Evolutionary conservation across 129 eudicot genomes (phyloP), one percentile per base, ranked within the genome.

Genomic region (Helianthus annuus): DNA sequence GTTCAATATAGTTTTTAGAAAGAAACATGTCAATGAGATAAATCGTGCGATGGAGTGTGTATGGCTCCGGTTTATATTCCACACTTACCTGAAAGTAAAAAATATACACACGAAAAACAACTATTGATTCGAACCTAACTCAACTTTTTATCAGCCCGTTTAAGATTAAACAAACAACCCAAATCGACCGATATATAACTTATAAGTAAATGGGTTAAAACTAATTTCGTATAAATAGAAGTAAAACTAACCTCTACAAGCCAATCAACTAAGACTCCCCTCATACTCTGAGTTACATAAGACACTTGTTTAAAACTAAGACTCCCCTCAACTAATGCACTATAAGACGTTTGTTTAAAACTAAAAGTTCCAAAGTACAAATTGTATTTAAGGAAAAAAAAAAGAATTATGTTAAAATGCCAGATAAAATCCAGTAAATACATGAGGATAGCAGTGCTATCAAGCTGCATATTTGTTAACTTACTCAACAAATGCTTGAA

Each of bases 251-350:
- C 96, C 96, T 90, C 96, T 67, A 90, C 88, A 80, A 90, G 90
- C 96, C 96, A 90, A 72, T 90, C 96, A 76, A 87, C 82, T 24
- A 90, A 77, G 58, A 90, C 89, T 29, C 86, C 88, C 56, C 96
- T 79, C 96, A 90, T 90, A 80, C 88, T 81, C 63, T 75, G 83
- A 64, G 85, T 90, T 68, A 90, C 69, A 79, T 90, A n/a, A n/a
- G n/a, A n/a, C n/a, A n/a, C n/a, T n/a, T n/a, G n/a, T n/a, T n/a
- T n/a, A n/a, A n/a, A n/a, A n/a, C n/a, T n/a, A n/a, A n/a, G n/a
- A n/a, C n/a, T n/a, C n/a, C n/a, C n/a, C n/a, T n/a, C n/a, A n/a
- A n/a, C n/a, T n/a, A n/a, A n/a, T n/a, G n/a, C n/a, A n/a, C n/a
- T n/a, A n/a, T n/a, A n/a, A n/a, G n/a, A n/a, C n/a, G n/a, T n/a